Base-by-base conservation (phyloP, 768 basidiomycete genomes). In the Termitomyces sp. region DNA sequence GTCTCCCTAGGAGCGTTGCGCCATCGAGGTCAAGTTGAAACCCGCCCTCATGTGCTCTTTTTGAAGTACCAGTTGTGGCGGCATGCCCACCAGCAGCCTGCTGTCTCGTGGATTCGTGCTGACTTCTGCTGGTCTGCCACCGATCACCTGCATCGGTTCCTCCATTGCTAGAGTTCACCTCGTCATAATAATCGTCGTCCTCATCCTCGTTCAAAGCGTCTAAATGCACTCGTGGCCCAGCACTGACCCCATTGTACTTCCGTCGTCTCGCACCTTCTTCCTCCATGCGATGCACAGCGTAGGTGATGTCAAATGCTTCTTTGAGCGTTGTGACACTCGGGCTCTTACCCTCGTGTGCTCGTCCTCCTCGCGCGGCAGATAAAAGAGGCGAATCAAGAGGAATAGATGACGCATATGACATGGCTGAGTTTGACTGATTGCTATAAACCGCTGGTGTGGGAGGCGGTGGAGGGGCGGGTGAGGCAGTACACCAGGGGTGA, bases 201-300 rank as follows among this genome's bases (percentile, higher is more conserved):
- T 95, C 94, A 54, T 94, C 94, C 67, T 98, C 97, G 70, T 98
- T 97, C 61, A 99, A 79, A 5, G 89, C 92, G 9, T 79, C 79
- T 22, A 98, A 73, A 76, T 90, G 92, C 4, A 90, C 90, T 51
- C 85, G 81, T 3, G 75, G 74, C 22, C 94, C 94, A 0, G 86
- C 88, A 18, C 87, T 88, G 4, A 83, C 80, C 12, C 86, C 88
- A 55, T 90, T 86, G 72, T 89, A 90, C 46, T 89, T 92, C 26
- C 90, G 82, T 51, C 92, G 78, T 55, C 92, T 81, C 0, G 90
- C 91, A 14, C 94, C 96, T 72, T 99, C 97, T 71, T 99, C 97
- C 69, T 98, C 96, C 96, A 98, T 98, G 18, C 96, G 87, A 71
- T 99, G 97, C 0, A 99, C 97, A 4, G 97, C 96, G 71, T 98